These are phyloP conservation scores for Panellus pusillus DNA, from an alignment of 768 basidiomycete genomes.

Conservation along the genomic window DNA sequence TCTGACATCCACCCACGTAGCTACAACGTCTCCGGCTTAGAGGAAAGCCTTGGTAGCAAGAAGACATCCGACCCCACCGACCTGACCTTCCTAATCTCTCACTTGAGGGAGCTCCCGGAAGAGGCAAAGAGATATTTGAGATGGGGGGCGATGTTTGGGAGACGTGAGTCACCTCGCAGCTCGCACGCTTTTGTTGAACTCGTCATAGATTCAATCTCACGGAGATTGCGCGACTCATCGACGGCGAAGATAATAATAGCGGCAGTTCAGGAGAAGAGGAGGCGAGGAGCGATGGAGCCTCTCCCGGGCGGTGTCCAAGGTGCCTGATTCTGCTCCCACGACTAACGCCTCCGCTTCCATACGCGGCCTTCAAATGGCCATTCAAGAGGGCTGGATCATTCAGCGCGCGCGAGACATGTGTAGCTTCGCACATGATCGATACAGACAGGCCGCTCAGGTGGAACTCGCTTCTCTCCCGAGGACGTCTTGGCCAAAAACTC, in stretches of 20 bases:
- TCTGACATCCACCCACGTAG: slow-evolving; percentile 2
- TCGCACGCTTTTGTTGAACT: background rate
- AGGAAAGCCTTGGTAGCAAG: slow-evolving; percentile 52
- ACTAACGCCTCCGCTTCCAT: slow-evolving; percentile 56
- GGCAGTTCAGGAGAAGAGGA: slow-evolving; percentile 56
- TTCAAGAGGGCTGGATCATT: slow-evolving; percentile 73
- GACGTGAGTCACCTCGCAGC: slow-evolving; percentile 43
- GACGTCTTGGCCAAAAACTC: slow-evolving; percentile 65
- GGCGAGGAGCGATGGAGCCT: slow-evolving; percentile 51
- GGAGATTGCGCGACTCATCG: slow-evolving; percentile 72
- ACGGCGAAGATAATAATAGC: slow-evolving; percentile 63
- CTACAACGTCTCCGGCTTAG: slow-evolving; percentile 51
- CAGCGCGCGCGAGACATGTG: slow-evolving; percentile 76
- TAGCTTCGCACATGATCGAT: slow-evolving; percentile 73
- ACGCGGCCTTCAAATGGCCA: slow-evolving; percentile 65
- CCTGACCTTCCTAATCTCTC: slow-evolving; percentile 57
- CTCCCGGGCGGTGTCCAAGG: slow-evolving; percentile 48
- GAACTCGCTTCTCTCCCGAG: slow-evolving; percentile 53
- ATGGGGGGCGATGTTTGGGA: slow-evolving; percentile 78
- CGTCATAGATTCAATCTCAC: slow-evolving; percentile 63
- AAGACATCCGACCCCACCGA: slow-evolving; percentile 62
- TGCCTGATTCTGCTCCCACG: slow-evolving; percentile 41
- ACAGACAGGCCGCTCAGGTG: slow-evolving; percentile 68
- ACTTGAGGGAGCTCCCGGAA: slow-evolving; percentile 58
- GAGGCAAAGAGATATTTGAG: slow-evolving; percentile 66